Evolutionary conservation across 148 eudicot species (phyloP), one percentile per base, ranked within the genome.

Genomic region (Chenopodium formosanum): DNA sequence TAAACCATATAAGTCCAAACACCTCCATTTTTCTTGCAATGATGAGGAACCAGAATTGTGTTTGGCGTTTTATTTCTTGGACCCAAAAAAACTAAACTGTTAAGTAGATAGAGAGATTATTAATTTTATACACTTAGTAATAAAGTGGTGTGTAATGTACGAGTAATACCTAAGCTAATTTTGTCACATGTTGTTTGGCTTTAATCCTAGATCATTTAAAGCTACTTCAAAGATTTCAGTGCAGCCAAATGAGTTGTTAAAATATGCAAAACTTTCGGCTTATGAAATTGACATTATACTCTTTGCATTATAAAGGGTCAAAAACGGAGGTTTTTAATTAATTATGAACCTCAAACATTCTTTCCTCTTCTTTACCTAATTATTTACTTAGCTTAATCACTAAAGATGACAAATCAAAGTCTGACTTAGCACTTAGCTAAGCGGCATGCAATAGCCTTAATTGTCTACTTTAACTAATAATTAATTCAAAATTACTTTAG

Each of bases 211-310:
- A 52, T 71, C 12, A 50, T 19, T 70, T 70, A 32, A 37, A 79
- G 81, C 29, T 58, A 40, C 14, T 32, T 22, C 77, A 10, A 72
- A 34, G 25, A 79, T 23, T 65, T 23, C 22, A 72, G 58, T 80
- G 77, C 60, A 7, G 73, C 82, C 70, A 72, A 58, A 60, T 16
- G n/a, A 2, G 82, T 73, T 27, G 68, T 73, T 71, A 60, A 23
- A 23, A 25, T 27, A 80, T 47, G 72, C 82, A 73, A 60, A 34
- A 47, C 82, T 80, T 80, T 80, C 82, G 77, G 77, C 82, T 62
- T 25, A 44, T 46, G 27, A 58, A 58, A 19, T 16, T 70, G 27
- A 77, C 46, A 65, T 23, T 47, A 46, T 46, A 66, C 14, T 76
- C 32, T 1, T 8, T 37, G 2, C 12, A 19, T 37, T 37, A 37